Base-by-base conservation (phyloP, 768 basidiomycete genomes). In the Mrakia blollopis region DNA sequence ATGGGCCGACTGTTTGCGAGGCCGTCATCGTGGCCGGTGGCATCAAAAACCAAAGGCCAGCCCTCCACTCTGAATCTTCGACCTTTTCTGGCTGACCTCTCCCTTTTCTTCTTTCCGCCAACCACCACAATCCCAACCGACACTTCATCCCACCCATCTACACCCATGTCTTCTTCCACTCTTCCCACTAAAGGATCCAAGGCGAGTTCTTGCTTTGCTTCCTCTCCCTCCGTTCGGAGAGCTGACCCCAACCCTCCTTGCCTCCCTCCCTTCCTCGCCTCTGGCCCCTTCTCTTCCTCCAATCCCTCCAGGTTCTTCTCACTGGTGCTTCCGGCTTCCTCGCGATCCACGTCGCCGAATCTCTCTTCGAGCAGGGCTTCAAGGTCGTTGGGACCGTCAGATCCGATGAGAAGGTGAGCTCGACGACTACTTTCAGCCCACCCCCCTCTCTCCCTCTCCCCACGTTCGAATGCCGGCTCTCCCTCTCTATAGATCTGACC, bases 381-480 rank as follows among this genome's bases (percentile, higher is more conserved):
- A 83, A 82, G 16, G 88, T 89, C 35, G 87, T 89, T 8, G 91
- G 89, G 0, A 89, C 90, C 0, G 91, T 91, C 8, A 87, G 92
- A 23, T 88, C 88, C 1, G 80, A 81, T 16, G 84, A 84, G n/a
- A 93, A 92, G 82, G 73, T 67, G 47, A 50, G 47, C 47, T 50
- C 47, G 57, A 30, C 28, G n/a, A 16, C 25, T 62, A 25, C 41
- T 3, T 60, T 41, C 60, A 13, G 37, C 54, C 35, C 28, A 21
- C 60, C 61, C 21, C 44, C 47, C 25, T 21, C n/a, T 8, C 28
- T 28, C 30, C 41, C 71, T 6, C 32, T 7, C 30, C 30, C 37
- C 0, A 13, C 11, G 44, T 41, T 30, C 61, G 0, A 4, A 21
- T 28, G 5, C 30, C 8, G 4, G 10, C 18, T 57, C 67, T 69